Conservation (phyloP, 768 basidiomycete species). For the Cystofilobasidium bisporidii region DNA sequence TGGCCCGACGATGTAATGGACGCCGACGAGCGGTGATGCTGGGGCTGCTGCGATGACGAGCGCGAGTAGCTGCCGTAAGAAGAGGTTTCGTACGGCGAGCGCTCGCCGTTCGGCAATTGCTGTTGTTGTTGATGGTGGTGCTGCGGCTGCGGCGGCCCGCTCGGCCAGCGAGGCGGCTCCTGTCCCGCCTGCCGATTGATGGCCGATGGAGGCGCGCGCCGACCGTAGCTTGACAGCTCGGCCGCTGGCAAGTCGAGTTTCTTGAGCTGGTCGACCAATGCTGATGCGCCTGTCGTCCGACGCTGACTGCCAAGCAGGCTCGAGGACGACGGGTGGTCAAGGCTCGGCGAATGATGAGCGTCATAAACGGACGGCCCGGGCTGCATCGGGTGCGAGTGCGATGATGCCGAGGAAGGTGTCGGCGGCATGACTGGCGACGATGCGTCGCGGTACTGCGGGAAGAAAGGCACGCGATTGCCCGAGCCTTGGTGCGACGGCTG, state of each 20-base stretch:
- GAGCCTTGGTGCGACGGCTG: conserved; percentile 40
- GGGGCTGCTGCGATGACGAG: neutral
- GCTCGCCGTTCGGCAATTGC: neutral
- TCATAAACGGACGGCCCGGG: conserved; percentile 12
- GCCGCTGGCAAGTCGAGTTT: conserved; percentile 40
- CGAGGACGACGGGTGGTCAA: conserved; percentile 16
- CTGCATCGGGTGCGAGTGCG: conserved; percentile 10
- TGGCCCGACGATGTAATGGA: conserved; percentile 25
- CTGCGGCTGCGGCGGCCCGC: neutral
- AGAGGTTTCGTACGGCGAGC: neutral
- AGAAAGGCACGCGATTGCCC: conserved; percentile 28
- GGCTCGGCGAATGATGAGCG: conserved; percentile 9
- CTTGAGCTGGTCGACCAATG: conserved; percentile 39
- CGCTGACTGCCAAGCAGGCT: conserved; percentile 10
- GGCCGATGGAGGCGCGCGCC: conserved; percentile 31
- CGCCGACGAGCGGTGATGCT: conserved; percentile 1
- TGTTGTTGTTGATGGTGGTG: conserved; percentile 9
- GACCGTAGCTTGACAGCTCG: conserved; percentile 38
- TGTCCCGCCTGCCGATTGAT: conserved; percentile 21
- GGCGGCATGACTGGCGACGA: conserved; percentile 25
- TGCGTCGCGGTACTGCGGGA: conserved; percentile 29
- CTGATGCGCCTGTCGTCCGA: conserved; percentile 29
- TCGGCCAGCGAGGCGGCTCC: conserved; percentile 23
- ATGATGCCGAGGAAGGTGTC: conserved; percentile 23
- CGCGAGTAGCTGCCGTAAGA: no score